Base-by-base conservation (phyloP, 495 filamentous ascomycete genomes). In the Patellaria atrata region DNA sequence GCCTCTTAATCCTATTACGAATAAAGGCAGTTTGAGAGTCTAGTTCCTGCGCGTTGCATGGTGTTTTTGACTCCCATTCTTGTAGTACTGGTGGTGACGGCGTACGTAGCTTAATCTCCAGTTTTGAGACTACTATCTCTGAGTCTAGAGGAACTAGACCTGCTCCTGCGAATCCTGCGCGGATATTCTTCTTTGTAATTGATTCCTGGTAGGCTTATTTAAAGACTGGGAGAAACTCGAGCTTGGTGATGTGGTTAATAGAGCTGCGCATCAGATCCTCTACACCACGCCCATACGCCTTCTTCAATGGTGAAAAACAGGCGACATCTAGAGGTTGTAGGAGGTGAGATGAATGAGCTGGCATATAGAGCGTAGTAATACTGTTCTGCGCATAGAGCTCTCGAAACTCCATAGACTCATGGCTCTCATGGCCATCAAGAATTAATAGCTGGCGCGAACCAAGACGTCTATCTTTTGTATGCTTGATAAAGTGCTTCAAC, bases 321-420 rank as follows among this genome's bases (percentile, higher is more conserved):
- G 27, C 27, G 25, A 48, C 35, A 40, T 48, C 41, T 8, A 44
- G 30, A 5, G 44, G 44, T 26, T 48, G 30, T 5, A 42, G 30
- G 19, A 45, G 16, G 30, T 45, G 44, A 4, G 43, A 40, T 19
- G 30, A 33, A 20, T 48, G 43, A n/a, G 43, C n/a, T 12, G 37
- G 43, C 36, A 48, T 35, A 30, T 30, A 35, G 17, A 45, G 17
- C 10, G 22, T 13, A n/a, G 25, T 40, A 28, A 49, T 47, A 4
- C 22, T 32, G 14, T 46, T 22, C n/a, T n/a, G n/a, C n/a, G n/a
- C 13, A n/a, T 11, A 21, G 22, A 4, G 10, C 4, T 12, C 12
- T 20, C 26, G 18, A 17, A 45, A 40, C 30, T 43, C 20, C 8
- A 26, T 4, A 15, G 37, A 40, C 27, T 35, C 23, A 28, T 45